Base-by-base conservation (phyloP, 768 basidiomycete genomes). In the Fibroporia radiculosa region DNA sequence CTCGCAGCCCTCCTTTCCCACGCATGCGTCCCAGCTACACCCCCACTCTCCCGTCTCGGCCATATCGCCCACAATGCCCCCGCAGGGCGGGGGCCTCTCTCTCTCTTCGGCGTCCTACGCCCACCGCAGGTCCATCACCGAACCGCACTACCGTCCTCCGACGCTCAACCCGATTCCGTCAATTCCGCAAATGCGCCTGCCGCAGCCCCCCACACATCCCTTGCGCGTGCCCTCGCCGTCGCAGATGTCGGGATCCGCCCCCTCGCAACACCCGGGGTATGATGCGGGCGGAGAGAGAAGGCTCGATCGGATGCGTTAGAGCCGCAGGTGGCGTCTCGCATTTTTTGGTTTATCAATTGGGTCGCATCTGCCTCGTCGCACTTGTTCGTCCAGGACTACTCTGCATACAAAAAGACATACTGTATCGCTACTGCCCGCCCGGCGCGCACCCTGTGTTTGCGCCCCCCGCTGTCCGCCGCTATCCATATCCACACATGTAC, bases 91-190 rank as follows among this genome's bases (percentile, higher is more conserved):
- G 23, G 28, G 28, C 27, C 1, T 19, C 7, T 6, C 6, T 62
- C 68, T 69, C 6, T 71, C 76, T 42, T 62, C 68, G 7, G 57
- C 73, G 32, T 63, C 74, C 12, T 82, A 73, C 56, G 69, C 71
- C 31, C 77, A 76, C 51, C 71, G 79, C 48, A 72, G 81, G 40
- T 69, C 78, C 29, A 64, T 74, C 40, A 77, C 75, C 24, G 80
- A 81, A 37, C 70, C 78, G 19, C 76, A 75, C 51, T 77, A 70
- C 59, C 65, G 63, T 45, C 63, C 73, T 27, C 62, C 71, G 35
- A 66, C 64, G 16, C 36, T 40, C 39, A 24, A 24, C 36, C 44
- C 37, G 27, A 25, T 47, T 22, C 19, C 28, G 11, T 23, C 45
- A 27, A 31, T 40, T 23, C 45, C 42, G 11, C 45, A 46, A 23